Evolutionary conservation across 768 basidiomycete genomes (phyloP).

Genomic region (Boletellus emodensis): DNA sequence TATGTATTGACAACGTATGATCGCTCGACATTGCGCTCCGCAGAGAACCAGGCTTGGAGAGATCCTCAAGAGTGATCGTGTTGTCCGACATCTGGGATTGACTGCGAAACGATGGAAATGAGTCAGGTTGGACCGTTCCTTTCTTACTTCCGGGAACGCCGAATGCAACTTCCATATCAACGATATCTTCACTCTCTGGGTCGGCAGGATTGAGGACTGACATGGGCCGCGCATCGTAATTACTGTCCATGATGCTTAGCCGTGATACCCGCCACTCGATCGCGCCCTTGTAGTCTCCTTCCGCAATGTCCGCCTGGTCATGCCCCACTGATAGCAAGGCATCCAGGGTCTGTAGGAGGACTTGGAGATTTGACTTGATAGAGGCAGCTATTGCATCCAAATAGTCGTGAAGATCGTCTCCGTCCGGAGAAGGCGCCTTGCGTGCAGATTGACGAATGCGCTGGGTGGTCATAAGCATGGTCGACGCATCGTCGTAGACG

Average conservation of each 20-base stretch:
- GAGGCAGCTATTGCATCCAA: conserved; percentile 49
- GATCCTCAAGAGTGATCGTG: conserved; percentile 32
- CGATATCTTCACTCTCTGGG: conserved; percentile 47
- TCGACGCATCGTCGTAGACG: conserved; percentile 66
- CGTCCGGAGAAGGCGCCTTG: conserved; percentile 8
- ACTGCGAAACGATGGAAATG: conserved; percentile 27
- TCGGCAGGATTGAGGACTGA: conserved; percentile 37
- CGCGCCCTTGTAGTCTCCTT: conserved; percentile 68
- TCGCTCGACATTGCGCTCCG: conserved; percentile 21
- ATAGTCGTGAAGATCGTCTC: conserved; percentile 34
- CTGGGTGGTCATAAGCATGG: conserved; percentile 59
- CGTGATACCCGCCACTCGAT: conserved; percentile 78
- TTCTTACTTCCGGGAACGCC: conserved; percentile 35
- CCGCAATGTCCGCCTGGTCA: conserved; percentile 66
- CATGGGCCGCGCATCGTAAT: conserved; percentile 42
- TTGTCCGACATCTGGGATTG: conserved; percentile 34
- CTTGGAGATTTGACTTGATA: conserved; percentile 52
- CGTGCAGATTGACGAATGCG: conserved; percentile 18
- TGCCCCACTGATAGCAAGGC: conserved; percentile 59
- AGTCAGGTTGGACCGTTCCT: conserved; percentile 20
- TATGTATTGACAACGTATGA: conserved; percentile 25
- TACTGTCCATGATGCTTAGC: conserved; percentile 54
- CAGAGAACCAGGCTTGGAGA: conserved; percentile 14
- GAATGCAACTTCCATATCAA: conserved; percentile 56
- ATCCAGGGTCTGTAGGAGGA: conserved; percentile 59